Evolutionary conservation across 768 basidiomycete genomes (phyloP), one percentile per base, ranked within the genome.

Genomic region (Mycena epipterygia): DNA sequence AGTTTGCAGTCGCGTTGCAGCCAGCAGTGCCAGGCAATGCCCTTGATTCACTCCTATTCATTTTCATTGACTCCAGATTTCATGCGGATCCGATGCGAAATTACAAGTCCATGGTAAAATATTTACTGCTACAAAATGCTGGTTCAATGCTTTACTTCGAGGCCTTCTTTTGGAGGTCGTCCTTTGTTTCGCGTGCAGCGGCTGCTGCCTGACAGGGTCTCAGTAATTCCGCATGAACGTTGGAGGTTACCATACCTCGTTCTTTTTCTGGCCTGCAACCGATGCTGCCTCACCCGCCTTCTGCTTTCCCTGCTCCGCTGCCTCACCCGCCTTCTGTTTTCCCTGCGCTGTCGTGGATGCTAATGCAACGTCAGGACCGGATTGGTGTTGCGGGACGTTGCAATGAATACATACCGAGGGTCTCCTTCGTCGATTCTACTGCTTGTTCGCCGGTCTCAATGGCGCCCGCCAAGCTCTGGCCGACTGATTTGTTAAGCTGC

Each of bases 381-480:
- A 29, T 35, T 44, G 51, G 63, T 21, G n/a, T n/a, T n/a, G 23
- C 41, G 27, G 39, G 27, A 27, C 11, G 39, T 9, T 4, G 19
- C 11, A 46, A 5, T 27, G 23, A 55, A 30, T 46, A 68, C 81
- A 14, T 37, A 86, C 87, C 79, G 37, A 88, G 2, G 5, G 80
- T 81, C 27, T 87, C 81, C 66, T 87, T 86, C 2, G 85, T 81
- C 13, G 78, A 70, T 60, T 82, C 60, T 0, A 85, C 80, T 52
- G 81, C 82, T 61, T 85, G 74, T 73, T 88, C 84, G 0, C 87
- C 86, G 17, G 77, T 83, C 27, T 86, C 86, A 55, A 89, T 83
- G 1, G 86, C 86, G 32, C 80, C 82, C 16, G 86, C 87, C 17
- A 88, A 74, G 3, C 82, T 81, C 68, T 85, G 79, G 7, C 86